Base-by-base conservation (phyloP, 2,329 filamentous ascomycete genomes). In the Scedosporium minutisporum region DNA sequence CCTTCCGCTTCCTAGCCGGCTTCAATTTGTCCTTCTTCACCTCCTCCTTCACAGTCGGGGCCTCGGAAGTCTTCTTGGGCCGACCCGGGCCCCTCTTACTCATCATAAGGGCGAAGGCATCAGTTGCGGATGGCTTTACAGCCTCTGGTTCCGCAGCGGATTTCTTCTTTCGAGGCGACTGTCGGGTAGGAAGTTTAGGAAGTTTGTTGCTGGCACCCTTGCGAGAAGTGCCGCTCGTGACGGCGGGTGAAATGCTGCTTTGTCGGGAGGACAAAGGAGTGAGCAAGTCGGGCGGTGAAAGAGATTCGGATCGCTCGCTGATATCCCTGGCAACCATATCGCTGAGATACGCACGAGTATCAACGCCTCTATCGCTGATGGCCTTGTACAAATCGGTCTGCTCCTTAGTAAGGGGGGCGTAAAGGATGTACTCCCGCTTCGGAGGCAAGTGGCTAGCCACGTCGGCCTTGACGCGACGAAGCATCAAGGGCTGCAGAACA, bases 371-470 rank as follows among this genome's bases (percentile, higher is more conserved):
- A 69, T 87, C 80, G 62, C 73, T 82, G 41, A 88, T 78, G 0
- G 79, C 81, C 60, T 87, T 86, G 71, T 99, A 99, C 0, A 99
- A 76, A 63, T 97, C 93, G 2, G 92, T 91, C 71, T 99, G 95
- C 67, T 95, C 91, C 25, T 87, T 83, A 0, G 92, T 96, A 75
- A 99, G 86, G 0, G 95, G 95, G 0, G 95, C 95, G 69, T 95
- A 97, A 0, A 99, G 78, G 3, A 99, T 90, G 67, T 99, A 99
- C 73, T 99, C 95, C 29, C 95, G 85, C 78, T 99, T 99, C 75
- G 93, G 96, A 0, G 95, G 95, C n/a, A 99, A 80, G 58, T 91
- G 85, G 2, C 87, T 87, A 62, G 96, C 93, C 0, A 99, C 95
- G 69, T 99, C 95, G 0, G 91, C 89, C 75, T 99, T 99, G 65